These are phyloP conservation scores for Pisolithus orientalis DNA, from an alignment of 768 basidiomycete genomes.

Conservation along the genomic window DNA sequence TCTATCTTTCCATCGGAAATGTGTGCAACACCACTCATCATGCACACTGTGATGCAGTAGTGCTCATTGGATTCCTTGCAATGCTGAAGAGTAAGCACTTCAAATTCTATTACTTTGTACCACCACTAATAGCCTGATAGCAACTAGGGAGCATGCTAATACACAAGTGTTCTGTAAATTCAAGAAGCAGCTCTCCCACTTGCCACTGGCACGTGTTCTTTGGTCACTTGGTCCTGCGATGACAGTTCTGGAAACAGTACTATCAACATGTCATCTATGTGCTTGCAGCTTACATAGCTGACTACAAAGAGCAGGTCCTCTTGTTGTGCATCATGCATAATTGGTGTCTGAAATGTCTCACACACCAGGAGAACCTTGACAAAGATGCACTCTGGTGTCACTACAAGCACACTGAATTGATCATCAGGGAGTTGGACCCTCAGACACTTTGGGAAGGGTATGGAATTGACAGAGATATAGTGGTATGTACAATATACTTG, in stretches of 20 bases:
- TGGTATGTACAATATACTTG: not conserved
- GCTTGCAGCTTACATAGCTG: constrained; percentile 13
- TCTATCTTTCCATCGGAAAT: constrained; percentile 9
- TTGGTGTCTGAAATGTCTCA: too few relatives aligned
- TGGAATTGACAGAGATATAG: not conserved
- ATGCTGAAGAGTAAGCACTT: constrained; percentile 23
- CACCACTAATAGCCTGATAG: not conserved
- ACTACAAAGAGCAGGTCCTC: constrained; percentile 15
- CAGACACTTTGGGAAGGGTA: constrained; percentile 19
- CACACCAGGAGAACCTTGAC: too few relatives aligned
- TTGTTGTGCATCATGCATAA: constrained; percentile 9
- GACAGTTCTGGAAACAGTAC: constrained; percentile 8
- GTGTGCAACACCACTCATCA: constrained; percentile 1
- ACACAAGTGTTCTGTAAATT: constrained; percentile 11
- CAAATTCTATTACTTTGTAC: not conserved
- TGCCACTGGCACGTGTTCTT: constrained; percentile 10
- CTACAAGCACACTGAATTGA: too few relatives aligned
- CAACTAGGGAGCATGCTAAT: constrained; percentile 2
- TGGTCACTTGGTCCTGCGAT: constrained; percentile 7
- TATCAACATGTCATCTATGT: constrained; percentile 14
- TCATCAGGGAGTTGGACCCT: constrained; percentile 33
- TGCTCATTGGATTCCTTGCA: constrained; percentile 23
- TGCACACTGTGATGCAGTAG: constrained; percentile 4
- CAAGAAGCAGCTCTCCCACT: constrained; percentile 14
- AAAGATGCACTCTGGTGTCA: too few relatives aligned